A percentile compares a stretch with the other conserved stretches of the same genome.
Evolutionary conservation across 2,329 filamentous ascomycete species (phyloP).

Genomic region (Aspergillus sp.): DNA sequence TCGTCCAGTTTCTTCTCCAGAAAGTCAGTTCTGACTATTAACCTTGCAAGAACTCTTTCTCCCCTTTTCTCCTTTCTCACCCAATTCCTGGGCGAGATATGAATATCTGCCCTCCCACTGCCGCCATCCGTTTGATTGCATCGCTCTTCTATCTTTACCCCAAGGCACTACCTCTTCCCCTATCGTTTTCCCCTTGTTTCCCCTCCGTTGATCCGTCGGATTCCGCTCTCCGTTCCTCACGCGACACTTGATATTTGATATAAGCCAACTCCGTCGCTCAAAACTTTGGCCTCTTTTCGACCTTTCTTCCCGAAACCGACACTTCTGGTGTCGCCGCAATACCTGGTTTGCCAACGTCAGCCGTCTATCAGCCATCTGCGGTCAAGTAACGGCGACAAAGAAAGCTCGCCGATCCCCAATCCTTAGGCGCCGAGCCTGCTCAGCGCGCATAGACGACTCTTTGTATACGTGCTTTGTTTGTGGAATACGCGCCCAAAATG

Average conservation of each 20-base stretch:
- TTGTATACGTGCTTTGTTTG: slow-evolving; percentile 20
- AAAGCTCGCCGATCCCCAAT: slow-evolving; percentile 4
- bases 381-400: slow-evolving; percentile 2
- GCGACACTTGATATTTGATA: slow-evolving; percentile 13
- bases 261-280: not conserved
- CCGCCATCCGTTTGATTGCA: not conserved
- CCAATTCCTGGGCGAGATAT: not conserved
- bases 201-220: not conserved
- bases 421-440: slow-evolving; percentile 8
- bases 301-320: not conserved
- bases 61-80: slow-evolving; percentile 1
- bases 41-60: not conserved
- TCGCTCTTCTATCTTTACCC: not conserved
- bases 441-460: slow-evolving; percentile 6
- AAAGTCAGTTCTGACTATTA: slow-evolving; percentile 6
- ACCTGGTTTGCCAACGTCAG: not conserved
- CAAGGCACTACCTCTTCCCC: not conserved
- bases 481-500: slow-evolving; percentile 24
- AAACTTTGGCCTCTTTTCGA: not conserved
- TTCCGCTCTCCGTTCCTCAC: slow-evolving; percentile 4
- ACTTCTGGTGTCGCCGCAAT: not conserved
- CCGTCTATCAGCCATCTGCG: not conserved
- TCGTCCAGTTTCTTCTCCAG: not conserved
- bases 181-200: not conserved
- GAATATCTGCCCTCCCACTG: slow-evolving; percentile 4